Conservation (phyloP, 2,329 filamentous ascomycete species). For the Penicillium sp. region DNA sequence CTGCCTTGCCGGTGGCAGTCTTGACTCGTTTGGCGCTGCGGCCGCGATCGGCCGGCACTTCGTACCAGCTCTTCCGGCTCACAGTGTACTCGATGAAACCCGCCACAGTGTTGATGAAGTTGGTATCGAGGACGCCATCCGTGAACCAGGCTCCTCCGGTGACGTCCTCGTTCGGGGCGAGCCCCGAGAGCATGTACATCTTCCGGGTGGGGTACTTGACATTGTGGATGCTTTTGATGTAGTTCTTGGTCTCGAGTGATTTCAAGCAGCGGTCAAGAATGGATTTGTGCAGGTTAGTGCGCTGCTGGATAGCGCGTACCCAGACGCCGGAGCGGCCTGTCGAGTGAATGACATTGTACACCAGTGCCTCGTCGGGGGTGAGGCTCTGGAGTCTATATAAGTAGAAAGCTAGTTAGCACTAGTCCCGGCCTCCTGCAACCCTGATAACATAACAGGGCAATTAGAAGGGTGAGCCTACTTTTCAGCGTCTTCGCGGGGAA, state of each 20-base stretch:
- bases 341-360: constrained; percentile 88
- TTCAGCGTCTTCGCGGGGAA: constrained; percentile 53
- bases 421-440: too few relatives aligned
- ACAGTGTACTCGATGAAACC: constrained; percentile 75
- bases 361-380: constrained; percentile 73
- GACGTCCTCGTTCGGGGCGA: constrained; percentile 85
- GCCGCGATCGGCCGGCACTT: constrained; percentile 45
- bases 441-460: too few relatives aligned
- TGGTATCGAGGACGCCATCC: constrained; percentile 85
- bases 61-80: constrained; percentile 71
- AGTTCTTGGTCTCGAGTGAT: constrained; percentile 76
- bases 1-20: constrained; percentile 36
- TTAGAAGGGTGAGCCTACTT: constrained; percentile 49
- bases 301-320: constrained; percentile 80
- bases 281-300: constrained; percentile 81
- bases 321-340: constrained; percentile 85
- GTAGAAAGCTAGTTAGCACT: constrained; percentile 16
- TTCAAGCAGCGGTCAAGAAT: constrained; percentile 82
- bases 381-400: constrained; percentile 48
- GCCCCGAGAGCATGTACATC: constrained; percentile 89
- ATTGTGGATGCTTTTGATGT: constrained; percentile 88
- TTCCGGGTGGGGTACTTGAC: constrained; percentile 90
- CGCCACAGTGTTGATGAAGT: constrained; percentile 79
- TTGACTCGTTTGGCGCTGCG: constrained; percentile 48
- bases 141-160: constrained; percentile 95